Conservation (phyloP, 2,329 filamentous ascomycete species). For the Stachybotrys elegans region DNA sequence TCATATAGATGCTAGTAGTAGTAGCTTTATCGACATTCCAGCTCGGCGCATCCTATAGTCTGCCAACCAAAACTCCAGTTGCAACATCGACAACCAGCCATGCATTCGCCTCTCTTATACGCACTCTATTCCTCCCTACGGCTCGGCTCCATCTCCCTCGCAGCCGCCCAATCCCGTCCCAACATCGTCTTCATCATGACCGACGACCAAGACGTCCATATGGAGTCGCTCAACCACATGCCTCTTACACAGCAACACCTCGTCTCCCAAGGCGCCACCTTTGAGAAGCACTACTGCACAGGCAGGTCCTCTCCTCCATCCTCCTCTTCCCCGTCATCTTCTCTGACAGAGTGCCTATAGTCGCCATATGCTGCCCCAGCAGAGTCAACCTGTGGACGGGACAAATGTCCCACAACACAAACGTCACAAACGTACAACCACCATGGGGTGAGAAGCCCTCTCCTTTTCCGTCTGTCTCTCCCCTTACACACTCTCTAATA, state of each 20-base stretch:
- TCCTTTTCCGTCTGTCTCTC: not conserved
- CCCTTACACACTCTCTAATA: not conserved
- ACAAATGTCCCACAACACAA: conserved; percentile 58
- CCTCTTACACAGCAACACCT: conserved; percentile 49
- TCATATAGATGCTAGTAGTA: too few relatives aligned
- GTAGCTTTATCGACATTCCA: too few relatives aligned
- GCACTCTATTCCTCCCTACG: too few relatives aligned
- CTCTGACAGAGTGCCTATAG: conserved; percentile 9
- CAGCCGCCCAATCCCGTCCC: conserved; percentile 17
- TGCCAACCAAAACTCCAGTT: too few relatives aligned
- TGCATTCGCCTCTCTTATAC: too few relatives aligned
- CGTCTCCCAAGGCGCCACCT: conserved; percentile 50
- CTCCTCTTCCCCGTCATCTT: too few relatives aligned
- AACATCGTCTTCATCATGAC: conserved; percentile 62
- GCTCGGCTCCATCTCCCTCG: too few relatives aligned
- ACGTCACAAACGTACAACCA: conserved; percentile 42
- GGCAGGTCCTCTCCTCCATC: too few relatives aligned
- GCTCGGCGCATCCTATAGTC: too few relatives aligned
- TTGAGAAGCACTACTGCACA: conserved; percentile 64
- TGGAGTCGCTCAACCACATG: conserved; percentile 55
- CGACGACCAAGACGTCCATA: conserved; percentile 59
- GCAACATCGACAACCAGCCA: too few relatives aligned
- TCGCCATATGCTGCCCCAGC: conserved; percentile 52
- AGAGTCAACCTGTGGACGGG: conserved; percentile 56
- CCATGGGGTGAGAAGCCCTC: conserved; percentile 33